Conservation (phyloP, 139 green algal genomes). For the Diplosphaera chodatii region DNA sequence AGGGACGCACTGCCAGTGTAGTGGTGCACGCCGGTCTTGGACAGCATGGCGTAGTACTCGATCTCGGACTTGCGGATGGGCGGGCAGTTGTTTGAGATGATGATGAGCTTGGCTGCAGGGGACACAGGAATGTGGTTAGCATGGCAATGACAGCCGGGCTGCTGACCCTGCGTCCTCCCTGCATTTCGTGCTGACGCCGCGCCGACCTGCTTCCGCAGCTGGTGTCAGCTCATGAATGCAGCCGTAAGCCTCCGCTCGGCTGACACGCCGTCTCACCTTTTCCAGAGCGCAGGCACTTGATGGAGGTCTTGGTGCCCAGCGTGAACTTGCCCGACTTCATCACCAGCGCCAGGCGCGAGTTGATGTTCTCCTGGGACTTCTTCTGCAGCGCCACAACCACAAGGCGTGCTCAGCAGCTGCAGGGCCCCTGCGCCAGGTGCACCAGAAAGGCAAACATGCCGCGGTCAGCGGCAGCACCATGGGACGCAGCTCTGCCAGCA, state of each 20-base stretch:
- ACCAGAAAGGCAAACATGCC: no score
- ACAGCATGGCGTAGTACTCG: constrained; percentile 99
- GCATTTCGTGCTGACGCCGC: no score
- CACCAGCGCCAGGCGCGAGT: constrained; percentile 90
- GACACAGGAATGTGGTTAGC: neutral
- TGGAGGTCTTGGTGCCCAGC: constrained; percentile 96
- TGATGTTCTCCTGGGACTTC: constrained; percentile 95
- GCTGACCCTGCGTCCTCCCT: neutral
- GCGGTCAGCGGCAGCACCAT: no score
- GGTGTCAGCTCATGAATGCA: no score
- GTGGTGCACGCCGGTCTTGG: constrained; percentile 98
- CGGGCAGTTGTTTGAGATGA: constrained; percentile 97
- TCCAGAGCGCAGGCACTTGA: constrained; percentile 93
- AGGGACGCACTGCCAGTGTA: constrained; percentile 88
- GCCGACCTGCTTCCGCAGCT: no score
- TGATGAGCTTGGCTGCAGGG: constrained; percentile 90
- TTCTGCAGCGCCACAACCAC: constrained; percentile 47
- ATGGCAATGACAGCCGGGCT: neutral
- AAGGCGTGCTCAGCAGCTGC: neutral
- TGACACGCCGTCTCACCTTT: constrained; percentile 72
- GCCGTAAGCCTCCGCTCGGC: no score
- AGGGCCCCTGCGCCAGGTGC: no score
- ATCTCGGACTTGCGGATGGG: constrained; percentile 95
- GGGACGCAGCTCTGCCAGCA: no score
- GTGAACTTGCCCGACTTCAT: constrained; percentile 99